phyloP scores from a whole-genome alignment of 805 yeast species.

The Kodamaea neixiangensis region DNA sequence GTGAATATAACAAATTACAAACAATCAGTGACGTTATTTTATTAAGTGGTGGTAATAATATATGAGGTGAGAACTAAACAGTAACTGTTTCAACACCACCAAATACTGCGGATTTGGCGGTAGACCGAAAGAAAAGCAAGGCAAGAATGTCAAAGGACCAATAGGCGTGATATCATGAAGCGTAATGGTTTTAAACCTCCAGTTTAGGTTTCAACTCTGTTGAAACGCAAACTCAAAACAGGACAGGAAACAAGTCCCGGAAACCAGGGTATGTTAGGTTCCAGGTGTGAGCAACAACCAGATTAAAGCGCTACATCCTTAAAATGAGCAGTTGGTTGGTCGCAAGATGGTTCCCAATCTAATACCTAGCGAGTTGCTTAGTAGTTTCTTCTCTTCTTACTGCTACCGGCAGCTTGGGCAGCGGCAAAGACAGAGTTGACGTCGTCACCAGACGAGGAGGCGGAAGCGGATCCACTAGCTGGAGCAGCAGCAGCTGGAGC shows the following conservation, averaged over 20 bases:
- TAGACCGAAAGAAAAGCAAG: conserved; percentile 5
- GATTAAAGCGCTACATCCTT: conserved; percentile 8
- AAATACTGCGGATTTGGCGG: conserved; percentile 5
- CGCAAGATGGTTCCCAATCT: neutral
- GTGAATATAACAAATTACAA: neutral
- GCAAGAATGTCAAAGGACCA: conserved; percentile 5
- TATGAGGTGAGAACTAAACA: conserved; percentile 5
- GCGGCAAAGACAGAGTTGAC: conserved; percentile 15
- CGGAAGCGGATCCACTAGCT: conserved; percentile 11
- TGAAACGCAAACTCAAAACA: conserved; percentile 6
- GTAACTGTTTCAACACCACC: neutral
- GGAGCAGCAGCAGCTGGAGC: conserved; percentile 12
- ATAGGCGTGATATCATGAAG: conserved; percentile 6
- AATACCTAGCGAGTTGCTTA: conserved; percentile 6
- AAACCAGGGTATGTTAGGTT: conserved; percentile 3
- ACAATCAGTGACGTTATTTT: neutral
- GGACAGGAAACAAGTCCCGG: neutral
- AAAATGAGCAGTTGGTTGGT: conserved; percentile 6
- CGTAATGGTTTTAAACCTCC: conserved; percentile 3
- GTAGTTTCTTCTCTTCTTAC: conserved; percentile 19
- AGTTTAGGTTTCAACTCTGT: conserved; percentile 5
- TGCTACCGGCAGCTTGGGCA: conserved; percentile 14
- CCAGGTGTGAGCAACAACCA: neutral
- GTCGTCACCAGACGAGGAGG: conserved; percentile 2
- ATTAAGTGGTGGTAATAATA: conserved; percentile 6